Evolutionary conservation across 768 basidiomycete species (phyloP), one percentile per base, ranked within the genome.

Genomic region (Lactifluus pinguis): DNA sequence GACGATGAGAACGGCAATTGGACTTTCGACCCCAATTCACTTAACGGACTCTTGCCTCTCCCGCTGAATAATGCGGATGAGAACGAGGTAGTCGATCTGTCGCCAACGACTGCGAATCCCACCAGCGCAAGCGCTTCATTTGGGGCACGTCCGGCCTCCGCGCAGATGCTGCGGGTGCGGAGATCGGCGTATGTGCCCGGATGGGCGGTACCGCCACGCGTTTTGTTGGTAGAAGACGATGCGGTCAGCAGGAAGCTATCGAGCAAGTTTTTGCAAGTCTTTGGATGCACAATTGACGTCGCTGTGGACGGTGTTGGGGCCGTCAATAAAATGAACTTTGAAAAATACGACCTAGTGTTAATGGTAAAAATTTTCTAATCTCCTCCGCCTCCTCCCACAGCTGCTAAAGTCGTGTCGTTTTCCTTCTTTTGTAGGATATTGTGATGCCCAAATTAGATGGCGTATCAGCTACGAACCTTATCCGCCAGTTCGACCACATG

Each of bases 151-250:
- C 66, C 71, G 3, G 54, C 59, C 49, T 65, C 68, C 36, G 65
- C 66, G 50, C 78, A 76, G 68, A 87, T 80, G 66, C 68, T 90
- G 32, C 80, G 87, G 4, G 85, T 90, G 34, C 77, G 91, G 9
- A 74, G 89, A 49, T 84, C 87, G 61, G 86, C 89, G 57, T 91
- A 87, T 66, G 89, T 92, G 0, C 92, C 92, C 0, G 89, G 87
- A 1, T 95, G 92, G 92, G 87, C 90, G 0, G 89, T 93, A 0
- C 88, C 92, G 0, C 95, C 95, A 5, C 77, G 89, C 0, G 94
- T 98, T 57, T 72, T 98, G 53, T 80, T 98, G 8, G 95, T 98
- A 10, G 95, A 98, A 72, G 95, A 98, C 72, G 95, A 98, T 68
- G 86, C 86, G 5, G 93, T 98, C 30, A 93, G 87, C 71, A 75